A percentile compares a stretch with the other conserved stretches of the same genome.
phyloP scores from a whole-genome alignment of 2,329 filamentous ascomycete species.

The Sporothrix pseudoabietina region DNA sequence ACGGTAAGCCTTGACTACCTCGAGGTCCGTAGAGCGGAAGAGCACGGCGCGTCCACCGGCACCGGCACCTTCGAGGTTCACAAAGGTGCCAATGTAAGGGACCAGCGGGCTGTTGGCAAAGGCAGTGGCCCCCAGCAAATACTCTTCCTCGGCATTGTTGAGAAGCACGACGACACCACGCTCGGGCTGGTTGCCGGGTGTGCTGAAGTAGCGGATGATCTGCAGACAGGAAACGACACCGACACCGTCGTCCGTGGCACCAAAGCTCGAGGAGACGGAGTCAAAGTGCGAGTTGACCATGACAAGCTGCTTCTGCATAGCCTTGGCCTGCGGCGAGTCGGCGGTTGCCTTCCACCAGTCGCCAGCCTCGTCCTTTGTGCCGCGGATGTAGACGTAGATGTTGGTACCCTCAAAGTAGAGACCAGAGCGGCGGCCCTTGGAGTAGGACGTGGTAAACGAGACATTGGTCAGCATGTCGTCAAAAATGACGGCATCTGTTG shows the following conservation, averaged over 20 bases:
- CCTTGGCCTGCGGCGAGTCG: slow-evolving; percentile 39
- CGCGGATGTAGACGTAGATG: slow-evolving; percentile 87
- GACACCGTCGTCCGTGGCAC: slow-evolving; percentile 91
- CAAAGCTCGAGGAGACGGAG: slow-evolving; percentile 83
- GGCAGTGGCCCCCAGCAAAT: slow-evolving; percentile 79
- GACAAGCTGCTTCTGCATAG: slow-evolving; percentile 67
- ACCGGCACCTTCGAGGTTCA: slow-evolving; percentile 93
- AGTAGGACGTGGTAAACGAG: slow-evolving; percentile 58
- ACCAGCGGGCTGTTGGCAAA: slow-evolving; percentile 83
- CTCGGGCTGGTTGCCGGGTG: slow-evolving; percentile 68
- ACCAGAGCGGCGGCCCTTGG: slow-evolving; percentile 40
- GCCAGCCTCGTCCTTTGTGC: slow-evolving; percentile 70
- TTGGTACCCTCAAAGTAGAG: slow-evolving; percentile 94
- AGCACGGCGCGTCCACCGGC: slow-evolving; percentile 85
- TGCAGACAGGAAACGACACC: slow-evolving; percentile 86
- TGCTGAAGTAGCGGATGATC: slow-evolving; percentile 82
- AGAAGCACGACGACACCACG: slow-evolving; percentile 81
- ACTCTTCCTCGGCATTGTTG: slow-evolving; percentile 97
- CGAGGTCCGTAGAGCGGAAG: slow-evolving; percentile 84
- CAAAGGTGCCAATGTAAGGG: slow-evolving; percentile 79
- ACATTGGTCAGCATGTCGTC: slow-evolving; percentile 79
- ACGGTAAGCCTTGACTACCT: slow-evolving; percentile 79
- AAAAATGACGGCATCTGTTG: slow-evolving; percentile 61
- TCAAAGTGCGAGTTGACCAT: slow-evolving; percentile 96
- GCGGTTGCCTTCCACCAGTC: slow-evolving; percentile 65